Percentiles rank a stretch among this genome's conserved stretches.
Conservation (phyloP, 75 land plant genomes). For the Larix kaempferi region DNA sequence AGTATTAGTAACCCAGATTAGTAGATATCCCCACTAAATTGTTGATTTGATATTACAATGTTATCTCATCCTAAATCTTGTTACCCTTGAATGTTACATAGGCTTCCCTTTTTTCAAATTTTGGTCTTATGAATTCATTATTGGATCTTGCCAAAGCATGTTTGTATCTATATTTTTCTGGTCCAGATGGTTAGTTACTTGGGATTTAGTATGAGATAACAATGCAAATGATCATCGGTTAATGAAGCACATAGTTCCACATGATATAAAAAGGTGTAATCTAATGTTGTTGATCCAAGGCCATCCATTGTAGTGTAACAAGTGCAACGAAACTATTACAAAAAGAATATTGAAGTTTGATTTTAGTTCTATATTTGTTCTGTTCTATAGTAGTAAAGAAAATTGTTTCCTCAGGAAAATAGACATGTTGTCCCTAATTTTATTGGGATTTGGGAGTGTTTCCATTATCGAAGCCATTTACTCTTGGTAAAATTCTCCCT, state of each 20-base stretch:
- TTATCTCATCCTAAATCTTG: not conserved
- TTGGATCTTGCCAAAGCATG: not conserved
- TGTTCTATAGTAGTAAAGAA: not conserved
- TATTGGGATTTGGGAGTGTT: not conserved
- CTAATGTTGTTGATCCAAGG: not conserved
- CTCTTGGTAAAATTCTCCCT: not conserved
- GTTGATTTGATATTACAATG: too few species aligned
- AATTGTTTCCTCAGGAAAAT: not conserved
- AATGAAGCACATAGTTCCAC: not conserved
- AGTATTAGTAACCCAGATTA: too few species aligned
- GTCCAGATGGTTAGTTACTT: not conserved
- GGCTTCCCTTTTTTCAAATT: not conserved
- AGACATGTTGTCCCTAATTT: not conserved
- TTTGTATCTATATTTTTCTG: not conserved
- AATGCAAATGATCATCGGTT: not conserved
- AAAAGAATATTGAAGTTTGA: not conserved
- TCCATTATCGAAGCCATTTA: not conserved
- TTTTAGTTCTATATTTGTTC: not conserved
- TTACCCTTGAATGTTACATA: not conserved
- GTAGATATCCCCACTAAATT: too few species aligned
- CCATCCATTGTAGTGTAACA: not conserved
- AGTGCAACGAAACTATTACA: not conserved
- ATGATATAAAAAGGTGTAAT: not conserved
- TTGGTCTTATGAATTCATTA: not conserved
- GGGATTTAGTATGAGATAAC: not conserved